Base-by-base conservation (phyloP, 2,329 filamentous ascomycete genomes). In the Dendrostoma leiphaemia region DNA sequence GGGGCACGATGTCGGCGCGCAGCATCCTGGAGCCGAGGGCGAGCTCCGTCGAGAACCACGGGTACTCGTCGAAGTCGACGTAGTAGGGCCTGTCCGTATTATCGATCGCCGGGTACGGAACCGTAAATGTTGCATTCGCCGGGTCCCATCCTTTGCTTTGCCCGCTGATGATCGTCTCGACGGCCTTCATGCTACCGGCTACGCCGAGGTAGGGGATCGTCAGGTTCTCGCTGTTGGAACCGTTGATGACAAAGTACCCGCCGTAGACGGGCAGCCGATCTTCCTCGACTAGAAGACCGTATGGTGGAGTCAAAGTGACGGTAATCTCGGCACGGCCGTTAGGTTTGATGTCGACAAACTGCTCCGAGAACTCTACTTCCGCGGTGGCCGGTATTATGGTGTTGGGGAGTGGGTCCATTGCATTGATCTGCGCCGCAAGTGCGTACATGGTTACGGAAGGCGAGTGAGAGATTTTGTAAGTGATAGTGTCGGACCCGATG, bases 201-300 rank as follows among this genome's bases (percentile, higher is more conserved):
- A 72, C 60, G 13, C 73, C 73, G 23, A 71, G 64, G 60, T 76
- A 76, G 2, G 74, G 73, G 10, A 76, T 58, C 4, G 64, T 63
- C 17, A 74, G 64, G 15, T 62, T 59, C 9, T 70, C 67, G 21
- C 65, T 67, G 32, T 71, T 71, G 31, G 67, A 69, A 45, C 67
- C 67, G 35, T 69, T 71, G 48, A 77, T 61, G 12, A 70, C 64
- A 44, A 77, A 64, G 63, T 69, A 76, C 21, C 75, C 75, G 17
- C 70, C 70, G 63, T 76, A 77, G 7, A 77, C 65, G 4, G 73
- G 73, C 21, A 76, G 59, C 5, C 64, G 65, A 1, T 57, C 59
- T 6, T 58, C 56, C 35, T 70, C 61, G 8, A 72, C 58, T 13
- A 62, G 61, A 2, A 47, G 32, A 12, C 10, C 44, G 17, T 24